These are phyloP conservation scores for Lizonia empirigonia DNA, from an alignment of 2,329 filamentous ascomycete species.

Conservation along the genomic window DNA sequence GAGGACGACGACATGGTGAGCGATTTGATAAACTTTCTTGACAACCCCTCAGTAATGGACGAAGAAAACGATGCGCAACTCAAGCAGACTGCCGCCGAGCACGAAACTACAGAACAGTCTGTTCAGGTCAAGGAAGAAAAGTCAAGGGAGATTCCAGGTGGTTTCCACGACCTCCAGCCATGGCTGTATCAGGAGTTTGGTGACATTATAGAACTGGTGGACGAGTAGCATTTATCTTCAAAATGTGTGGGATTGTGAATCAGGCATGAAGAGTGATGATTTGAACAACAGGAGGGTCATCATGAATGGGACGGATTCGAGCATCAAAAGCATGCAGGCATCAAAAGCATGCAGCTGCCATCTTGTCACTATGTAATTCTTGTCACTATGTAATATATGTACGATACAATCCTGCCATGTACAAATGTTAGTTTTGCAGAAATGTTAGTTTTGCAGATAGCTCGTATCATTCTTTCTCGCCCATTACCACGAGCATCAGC, in stretches of 20 bases:
- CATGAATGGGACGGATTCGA: too few relatives aligned
- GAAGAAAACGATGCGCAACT: not conserved
- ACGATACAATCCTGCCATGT: too few relatives aligned
- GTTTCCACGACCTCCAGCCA: conserved; percentile 43
- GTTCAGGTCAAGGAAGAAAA: not conserved
- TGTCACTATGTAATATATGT: not conserved
- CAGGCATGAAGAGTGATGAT: too few relatives aligned
- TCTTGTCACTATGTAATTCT: not conserved
- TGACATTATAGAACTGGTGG: conserved; percentile 47
- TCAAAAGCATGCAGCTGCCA: not conserved
- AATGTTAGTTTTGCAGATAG: too few relatives aligned
- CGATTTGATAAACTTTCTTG: not conserved
- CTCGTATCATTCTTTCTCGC: not conserved
- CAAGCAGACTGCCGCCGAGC: not conserved
- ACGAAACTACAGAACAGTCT: not conserved
- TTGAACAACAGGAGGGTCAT: too few relatives aligned
- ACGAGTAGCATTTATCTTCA: conserved; percentile 27
- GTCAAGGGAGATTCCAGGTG: conserved; percentile 23
- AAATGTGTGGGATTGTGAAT: too few relatives aligned
- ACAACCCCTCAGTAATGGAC: not conserved
- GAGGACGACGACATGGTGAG: not conserved
- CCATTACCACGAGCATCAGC: not conserved
- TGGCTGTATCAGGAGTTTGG: conserved; percentile 50
- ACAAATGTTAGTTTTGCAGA: too few relatives aligned
- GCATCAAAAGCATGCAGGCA: too few relatives aligned